Evolutionary conservation across 768 basidiomycete genomes (phyloP).

Genomic region (Calocybe cyanea): DNA sequence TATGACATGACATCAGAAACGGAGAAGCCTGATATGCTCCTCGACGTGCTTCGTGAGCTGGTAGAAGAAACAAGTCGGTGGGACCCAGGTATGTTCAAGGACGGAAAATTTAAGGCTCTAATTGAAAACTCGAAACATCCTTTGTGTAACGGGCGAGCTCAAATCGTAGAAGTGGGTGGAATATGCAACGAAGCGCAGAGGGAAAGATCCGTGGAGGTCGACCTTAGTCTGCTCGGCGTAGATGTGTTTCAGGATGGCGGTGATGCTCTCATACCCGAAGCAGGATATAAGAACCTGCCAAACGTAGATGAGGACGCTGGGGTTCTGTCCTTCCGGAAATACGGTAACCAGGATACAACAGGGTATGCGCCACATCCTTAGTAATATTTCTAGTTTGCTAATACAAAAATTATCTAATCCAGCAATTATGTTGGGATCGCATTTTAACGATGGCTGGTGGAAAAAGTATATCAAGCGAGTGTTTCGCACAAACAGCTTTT

Average conservation of each 20-base stretch:
- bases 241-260: constrained; percentile 18
- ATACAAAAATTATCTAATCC: not conserved
- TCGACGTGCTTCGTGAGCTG: constrained; percentile 44
- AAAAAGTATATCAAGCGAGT: too few species aligned
- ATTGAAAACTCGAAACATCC: constrained; percentile 28
- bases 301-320: not conserved
- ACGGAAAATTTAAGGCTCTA: constrained; percentile 43
- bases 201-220: constrained; percentile 18
- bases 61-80: constrained; percentile 47
- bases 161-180: not conserved
- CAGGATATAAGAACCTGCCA: constrained; percentile 3
- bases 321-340: constrained; percentile 19
- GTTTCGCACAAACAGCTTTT: not conserved
- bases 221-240: constrained; percentile 20
- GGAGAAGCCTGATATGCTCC: constrained; percentile 28
- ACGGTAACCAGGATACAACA: constrained; percentile 4
- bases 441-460: not conserved
- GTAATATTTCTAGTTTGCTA: too few species aligned
- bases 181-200: not conserved
- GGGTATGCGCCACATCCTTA: constrained; percentile 2
- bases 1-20: constrained; percentile 12
- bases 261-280: constrained; percentile 5
- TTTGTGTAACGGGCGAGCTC: not conserved
- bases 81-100: constrained; percentile 46
- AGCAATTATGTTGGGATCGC: constrained; percentile 9